Evolutionary conservation across 75 land plant genomes (phyloP), one percentile per base, ranked within the genome.

Genomic region (Chamaecyparis obtusa): DNA sequence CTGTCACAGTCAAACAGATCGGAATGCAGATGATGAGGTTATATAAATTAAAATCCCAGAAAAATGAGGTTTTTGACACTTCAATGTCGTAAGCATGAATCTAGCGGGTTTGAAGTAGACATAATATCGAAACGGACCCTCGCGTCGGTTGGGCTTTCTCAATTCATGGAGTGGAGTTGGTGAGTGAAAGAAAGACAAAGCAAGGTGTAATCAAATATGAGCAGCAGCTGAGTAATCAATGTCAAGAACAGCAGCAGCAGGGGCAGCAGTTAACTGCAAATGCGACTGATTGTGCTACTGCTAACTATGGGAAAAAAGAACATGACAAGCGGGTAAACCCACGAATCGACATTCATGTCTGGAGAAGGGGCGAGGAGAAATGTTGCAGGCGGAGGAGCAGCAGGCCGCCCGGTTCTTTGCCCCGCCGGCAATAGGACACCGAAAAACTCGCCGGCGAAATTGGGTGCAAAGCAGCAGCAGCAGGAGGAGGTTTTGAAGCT

Each of bases 341-440:
- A 72, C 35, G 35, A 32, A 72, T 72, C 32, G 33, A 72, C 30
- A 72, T 32, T 11, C 27, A 72, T 72, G 75, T 72, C 75, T 72
- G 75, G 30, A 30, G 30, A 43, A 27, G 49, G 44, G 43, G 35
- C 37, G 24, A 41, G 43, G 80, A 77, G 41, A 39, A 41, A 36
- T 77, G 43, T 21, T 17, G 80, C 37, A 44, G 46, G 46, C 46
- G 46, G 46, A 44, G 46, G 46, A 44, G 46, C 46, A 44, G 46
- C 46, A 36, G 80, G 80, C 37, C 44, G 80, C 21, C 80, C 80
- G 80, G 80, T 77, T 39, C 80, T 77, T 9, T 30, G 83, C 48
- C 83, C 83, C 3, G 83, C 83, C 11, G 83, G 83, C n/a, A 80
- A 80, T 44, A 80, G 49, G 27, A 80, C 83, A 13, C 83, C 83